Evolutionary conservation across 371 early-diverging fungal genomes (phyloP).

Genomic region (Rhizopus arrhizus): DNA sequence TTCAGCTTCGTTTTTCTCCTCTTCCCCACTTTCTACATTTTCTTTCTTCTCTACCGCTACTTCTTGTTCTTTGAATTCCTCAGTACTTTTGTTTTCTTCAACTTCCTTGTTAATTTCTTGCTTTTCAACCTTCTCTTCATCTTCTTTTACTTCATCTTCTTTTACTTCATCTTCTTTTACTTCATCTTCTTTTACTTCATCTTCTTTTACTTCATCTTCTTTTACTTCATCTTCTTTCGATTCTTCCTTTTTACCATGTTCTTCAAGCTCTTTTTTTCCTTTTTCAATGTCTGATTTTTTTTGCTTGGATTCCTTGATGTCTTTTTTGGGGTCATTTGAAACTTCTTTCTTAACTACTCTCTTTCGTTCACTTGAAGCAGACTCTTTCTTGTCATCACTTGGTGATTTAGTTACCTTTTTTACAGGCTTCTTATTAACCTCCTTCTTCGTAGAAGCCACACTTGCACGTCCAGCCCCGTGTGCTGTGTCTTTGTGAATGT

Average conservation of each 20-base stretch:
- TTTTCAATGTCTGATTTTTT: neutral
- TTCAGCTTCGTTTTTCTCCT: slow-evolving; percentile 2
- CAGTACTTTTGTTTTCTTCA: neutral
- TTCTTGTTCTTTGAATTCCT: slow-evolving; percentile 3
- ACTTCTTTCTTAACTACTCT: slow-evolving; percentile 1
- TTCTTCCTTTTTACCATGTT: neutral
- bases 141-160: neutral
- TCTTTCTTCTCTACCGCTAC: neutral
- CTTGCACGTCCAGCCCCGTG: neutral
- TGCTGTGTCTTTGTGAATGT: slow-evolving; percentile 1
- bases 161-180: neutral
- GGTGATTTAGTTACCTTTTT: neutral
- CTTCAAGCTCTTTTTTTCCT: neutral
- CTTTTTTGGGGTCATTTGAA: neutral
- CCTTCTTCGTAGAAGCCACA: neutral
- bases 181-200: neutral
- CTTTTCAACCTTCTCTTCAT: neutral
- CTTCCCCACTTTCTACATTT: slow-evolving; percentile 2
- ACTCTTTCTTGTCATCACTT: neutral
- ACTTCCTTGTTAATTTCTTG: neutral
- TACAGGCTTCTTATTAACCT: neutral
- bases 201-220: neutral
- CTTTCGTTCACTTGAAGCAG: too few species aligned
- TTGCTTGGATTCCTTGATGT: neutral
- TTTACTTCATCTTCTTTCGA: slow-evolving; percentile 2